Conservation (phyloP, 257 asterid genomes). For the Solanum dulcamara region DNA sequence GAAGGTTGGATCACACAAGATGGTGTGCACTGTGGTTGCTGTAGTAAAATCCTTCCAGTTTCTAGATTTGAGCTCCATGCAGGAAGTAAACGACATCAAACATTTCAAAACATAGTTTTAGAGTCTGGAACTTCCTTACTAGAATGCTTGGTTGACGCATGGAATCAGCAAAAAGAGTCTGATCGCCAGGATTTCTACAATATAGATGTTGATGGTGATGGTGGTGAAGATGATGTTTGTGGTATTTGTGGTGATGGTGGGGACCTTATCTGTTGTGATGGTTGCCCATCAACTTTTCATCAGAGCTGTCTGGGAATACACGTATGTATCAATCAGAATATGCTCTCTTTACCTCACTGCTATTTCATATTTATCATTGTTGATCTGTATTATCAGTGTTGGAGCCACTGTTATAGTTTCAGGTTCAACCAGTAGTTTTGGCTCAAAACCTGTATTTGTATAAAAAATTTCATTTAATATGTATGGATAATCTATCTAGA, state of each 20-base stretch:
- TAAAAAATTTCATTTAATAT: neutral
- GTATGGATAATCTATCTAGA: neutral
- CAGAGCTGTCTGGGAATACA: conserved; percentile 6
- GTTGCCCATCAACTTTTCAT: conserved; percentile 14
- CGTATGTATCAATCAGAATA: neutral
- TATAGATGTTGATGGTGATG: conserved; percentile 2
- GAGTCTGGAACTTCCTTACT: conserved; percentile 4
- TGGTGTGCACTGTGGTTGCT: conserved; percentile 11
- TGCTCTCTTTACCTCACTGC: neutral
- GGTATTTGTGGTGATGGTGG: conserved; percentile 15
- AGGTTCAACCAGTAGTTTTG: neutral
- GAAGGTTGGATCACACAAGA: conserved; percentile 13
- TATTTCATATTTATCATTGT: neutral
- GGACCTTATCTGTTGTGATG: conserved; percentile 15
- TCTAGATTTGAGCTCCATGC: conserved; percentile 11
- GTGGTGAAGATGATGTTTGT: conserved; percentile 13
- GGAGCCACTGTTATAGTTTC: neutral
- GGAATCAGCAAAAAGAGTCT: conserved; percentile 6
- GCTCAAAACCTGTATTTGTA: neutral
- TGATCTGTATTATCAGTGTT: neutral
- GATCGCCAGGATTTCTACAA: neutral
- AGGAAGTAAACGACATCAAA: conserved; percentile 2
- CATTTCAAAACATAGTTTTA: conserved; percentile 4
- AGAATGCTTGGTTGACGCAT: conserved; percentile 9
- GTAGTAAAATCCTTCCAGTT: conserved; percentile 10